Percentiles rank a stretch among this genome's conserved stretches.
Evolutionary conservation across 148 eudicot genomes (phyloP).

Genomic region (Polygonum maritimum): DNA sequence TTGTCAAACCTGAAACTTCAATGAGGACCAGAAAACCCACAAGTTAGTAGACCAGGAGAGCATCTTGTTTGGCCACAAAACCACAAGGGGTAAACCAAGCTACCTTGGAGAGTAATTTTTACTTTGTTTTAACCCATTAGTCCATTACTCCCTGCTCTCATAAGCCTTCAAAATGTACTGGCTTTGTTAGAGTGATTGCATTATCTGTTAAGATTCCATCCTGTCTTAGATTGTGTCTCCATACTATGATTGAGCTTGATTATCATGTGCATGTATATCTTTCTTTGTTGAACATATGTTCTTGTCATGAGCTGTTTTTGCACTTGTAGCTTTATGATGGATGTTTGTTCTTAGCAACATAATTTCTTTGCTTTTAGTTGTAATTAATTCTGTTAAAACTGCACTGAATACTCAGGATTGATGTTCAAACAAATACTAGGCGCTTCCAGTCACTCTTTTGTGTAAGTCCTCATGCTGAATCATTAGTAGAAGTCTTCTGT

Average conservation of each 20-base stretch:
- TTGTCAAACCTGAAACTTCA: neutral
- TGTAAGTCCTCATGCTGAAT: constrained; percentile 27
- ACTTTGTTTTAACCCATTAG: neutral
- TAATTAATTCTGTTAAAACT: neutral
- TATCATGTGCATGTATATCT: neutral
- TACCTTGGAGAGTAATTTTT: neutral
- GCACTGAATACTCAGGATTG: constrained; percentile 46
- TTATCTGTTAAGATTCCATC: neutral
- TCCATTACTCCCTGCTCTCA: neutral
- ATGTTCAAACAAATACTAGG: constrained; percentile 73
- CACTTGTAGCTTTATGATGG: neutral
- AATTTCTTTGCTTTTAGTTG: neutral
- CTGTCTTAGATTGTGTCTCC: neutral
- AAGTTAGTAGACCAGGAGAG: too few species aligned
- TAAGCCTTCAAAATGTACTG: neutral
- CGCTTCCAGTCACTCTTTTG: constrained; percentile 74
- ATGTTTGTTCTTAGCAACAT: neutral
- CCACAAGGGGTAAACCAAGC: neutral
- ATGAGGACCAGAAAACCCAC: neutral
- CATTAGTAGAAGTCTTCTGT: neutral
- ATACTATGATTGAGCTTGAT: neutral
- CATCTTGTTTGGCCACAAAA: neutral
- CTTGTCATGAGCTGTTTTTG: neutral
- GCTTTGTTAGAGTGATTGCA: neutral
- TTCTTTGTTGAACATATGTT: too few species aligned